phyloP scores from a whole-genome alignment of 352 stramenopile genomes.

The Pythium graminicola region DNA sequence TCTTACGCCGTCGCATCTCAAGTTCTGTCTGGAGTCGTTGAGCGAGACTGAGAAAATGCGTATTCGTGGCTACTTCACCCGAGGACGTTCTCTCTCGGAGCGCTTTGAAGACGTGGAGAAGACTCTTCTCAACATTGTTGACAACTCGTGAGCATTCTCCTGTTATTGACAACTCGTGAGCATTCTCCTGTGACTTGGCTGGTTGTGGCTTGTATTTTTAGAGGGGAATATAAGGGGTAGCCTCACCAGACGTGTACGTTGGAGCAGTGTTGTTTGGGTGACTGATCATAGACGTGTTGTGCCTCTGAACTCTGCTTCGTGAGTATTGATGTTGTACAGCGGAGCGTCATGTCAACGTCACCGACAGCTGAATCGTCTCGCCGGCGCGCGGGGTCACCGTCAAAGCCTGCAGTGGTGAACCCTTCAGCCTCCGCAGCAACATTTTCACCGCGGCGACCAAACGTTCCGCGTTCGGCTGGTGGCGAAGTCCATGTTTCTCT shows the following conservation, averaged over 20 bases:
- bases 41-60: constrained; percentile 76
- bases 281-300: constrained; percentile 16
- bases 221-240: constrained; percentile 5
- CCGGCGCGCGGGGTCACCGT: constrained; percentile 1
- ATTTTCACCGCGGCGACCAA: constrained; percentile 15
- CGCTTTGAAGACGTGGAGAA: constrained; percentile 81
- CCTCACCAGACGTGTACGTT: neutral
- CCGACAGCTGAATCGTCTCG: constrained; percentile 1
- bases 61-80: constrained; percentile 82
- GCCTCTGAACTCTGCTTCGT: neutral
- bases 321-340: neutral
- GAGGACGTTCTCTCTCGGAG: constrained; percentile 55
- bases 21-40: constrained; percentile 66
- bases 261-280: neutral
- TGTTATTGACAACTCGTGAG: constrained; percentile 64
- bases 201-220: constrained; percentile 32
- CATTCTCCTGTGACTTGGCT: neutral
- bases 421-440: constrained; percentile 6
- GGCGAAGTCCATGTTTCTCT: constrained; percentile 2
- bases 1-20: constrained; percentile 74
- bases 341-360: neutral
- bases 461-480: neutral
- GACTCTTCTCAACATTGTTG: constrained; percentile 71
- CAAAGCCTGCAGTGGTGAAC: constrained; percentile 2
- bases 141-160: constrained; percentile 59